Percentiles rank a stretch among this genome's conserved stretches.
Evolutionary conservation across 23 red algal genomes (phyloP).

Genomic region (Gracilaria domingensis): DNA sequence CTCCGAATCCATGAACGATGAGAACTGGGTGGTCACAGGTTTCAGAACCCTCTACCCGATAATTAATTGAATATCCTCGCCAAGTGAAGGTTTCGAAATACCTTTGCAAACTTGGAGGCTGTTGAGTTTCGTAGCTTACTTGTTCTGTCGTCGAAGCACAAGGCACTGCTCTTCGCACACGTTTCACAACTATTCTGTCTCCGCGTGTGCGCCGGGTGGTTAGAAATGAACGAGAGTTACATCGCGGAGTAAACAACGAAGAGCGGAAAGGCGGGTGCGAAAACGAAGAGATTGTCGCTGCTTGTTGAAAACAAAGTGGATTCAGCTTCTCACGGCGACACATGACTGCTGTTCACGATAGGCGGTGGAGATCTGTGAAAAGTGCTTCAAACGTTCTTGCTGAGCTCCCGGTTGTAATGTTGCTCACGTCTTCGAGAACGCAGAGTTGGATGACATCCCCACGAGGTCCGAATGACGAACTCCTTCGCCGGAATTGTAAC

Average conservation of each 20-base stretch:
- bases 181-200: not conserved
- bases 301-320: not conserved
- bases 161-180: not conserved
- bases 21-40: slow-evolving; percentile 62
- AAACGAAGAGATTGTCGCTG: not conserved
- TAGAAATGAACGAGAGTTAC: not conserved
- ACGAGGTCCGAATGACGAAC: not conserved
- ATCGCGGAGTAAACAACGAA: not conserved
- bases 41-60: slow-evolving; percentile 46
- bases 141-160: slow-evolving; percentile 4
- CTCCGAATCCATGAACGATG: slow-evolving; percentile 97
- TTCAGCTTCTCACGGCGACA: not conserved
- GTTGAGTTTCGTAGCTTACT: slow-evolving; percentile 13
- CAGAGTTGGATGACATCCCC: not conserved
- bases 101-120: slow-evolving; percentile 34
- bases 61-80: slow-evolving; percentile 85
- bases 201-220: not conserved
- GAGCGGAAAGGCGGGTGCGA: not conserved
- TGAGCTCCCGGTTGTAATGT: not conserved
- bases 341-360: not conserved
- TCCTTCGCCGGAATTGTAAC: not conserved
- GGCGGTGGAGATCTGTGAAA: not conserved
- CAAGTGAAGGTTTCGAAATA: slow-evolving; percentile 81
- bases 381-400: not conserved
- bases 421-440: not conserved